Evolutionary conservation across 352 stramenopile genomes (phyloP).

Genomic region (Phytophthora hybrid): DNA sequence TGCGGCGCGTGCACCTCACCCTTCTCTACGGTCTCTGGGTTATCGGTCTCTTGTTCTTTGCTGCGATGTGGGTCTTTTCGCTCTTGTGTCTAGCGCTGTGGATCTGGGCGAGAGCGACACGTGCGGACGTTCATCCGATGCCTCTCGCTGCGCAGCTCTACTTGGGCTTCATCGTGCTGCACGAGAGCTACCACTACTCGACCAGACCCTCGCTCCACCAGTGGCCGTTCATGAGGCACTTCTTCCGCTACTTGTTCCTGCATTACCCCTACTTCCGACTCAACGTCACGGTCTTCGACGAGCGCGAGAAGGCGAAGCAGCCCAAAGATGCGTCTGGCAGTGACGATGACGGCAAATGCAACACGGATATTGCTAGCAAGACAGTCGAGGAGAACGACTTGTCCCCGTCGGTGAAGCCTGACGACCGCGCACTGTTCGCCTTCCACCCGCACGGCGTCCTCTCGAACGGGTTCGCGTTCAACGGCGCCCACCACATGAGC

Average conservation of each 20-base stretch:
- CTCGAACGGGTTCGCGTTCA: conserved; percentile 55
- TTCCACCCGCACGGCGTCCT: conserved; percentile 80
- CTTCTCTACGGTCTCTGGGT: conserved; percentile 42
- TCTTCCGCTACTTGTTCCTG: conserved; percentile 52
- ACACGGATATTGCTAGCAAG: conserved; percentile 4
- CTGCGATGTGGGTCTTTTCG: conserved; percentile 28
- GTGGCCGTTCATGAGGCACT: conserved; percentile 54
- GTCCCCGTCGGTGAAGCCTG: conserved; percentile 15
- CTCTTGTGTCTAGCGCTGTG: conserved; percentile 19
- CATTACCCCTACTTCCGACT: conserved; percentile 61
- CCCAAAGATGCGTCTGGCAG: background rate
- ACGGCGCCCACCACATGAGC: conserved; percentile 57
- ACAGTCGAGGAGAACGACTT: conserved; percentile 21
- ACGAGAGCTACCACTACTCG: conserved; percentile 53
- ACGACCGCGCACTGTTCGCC: conserved; percentile 37
- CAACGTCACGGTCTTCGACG: conserved; percentile 53
- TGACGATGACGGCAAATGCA: background rate
- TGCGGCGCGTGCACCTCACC: conserved; percentile 38
- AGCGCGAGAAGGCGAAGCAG: conserved; percentile 21
- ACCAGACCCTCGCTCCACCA: conserved; percentile 30
- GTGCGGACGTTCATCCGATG: conserved; percentile 9
- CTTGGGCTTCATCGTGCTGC: conserved; percentile 44
- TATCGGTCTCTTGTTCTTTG: conserved; percentile 39
- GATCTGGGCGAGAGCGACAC: conserved; percentile 6
- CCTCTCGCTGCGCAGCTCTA: conserved; percentile 30